Conservation (phyloP, 192 early-diverging fungal genomes). For the Coemansia sp. region DNA sequence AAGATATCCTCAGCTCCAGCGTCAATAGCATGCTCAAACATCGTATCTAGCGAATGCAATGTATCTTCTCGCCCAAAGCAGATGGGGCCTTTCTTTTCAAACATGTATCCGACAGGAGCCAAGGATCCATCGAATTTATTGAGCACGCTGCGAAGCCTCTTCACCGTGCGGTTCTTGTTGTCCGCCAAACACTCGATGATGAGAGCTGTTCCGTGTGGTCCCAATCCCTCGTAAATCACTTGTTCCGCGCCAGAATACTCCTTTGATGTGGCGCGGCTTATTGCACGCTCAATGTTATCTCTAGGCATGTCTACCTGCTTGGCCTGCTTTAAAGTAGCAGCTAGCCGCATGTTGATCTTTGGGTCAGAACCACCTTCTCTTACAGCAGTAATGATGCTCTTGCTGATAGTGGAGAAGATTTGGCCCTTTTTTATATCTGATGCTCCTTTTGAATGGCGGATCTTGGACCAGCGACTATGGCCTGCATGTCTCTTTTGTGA, state of each 20-base stretch:
- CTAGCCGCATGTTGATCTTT: constrained; percentile 58
- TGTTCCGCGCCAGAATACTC: constrained; percentile 53
- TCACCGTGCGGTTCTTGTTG: constrained; percentile 65
- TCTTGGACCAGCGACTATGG: constrained; percentile 69
- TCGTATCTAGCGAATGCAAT: constrained; percentile 55
- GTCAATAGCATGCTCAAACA: constrained; percentile 64
- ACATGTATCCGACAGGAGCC: constrained; percentile 67
- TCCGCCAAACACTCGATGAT: constrained; percentile 64
- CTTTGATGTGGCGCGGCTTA: constrained; percentile 60
- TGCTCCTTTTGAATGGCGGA: constrained; percentile 60
- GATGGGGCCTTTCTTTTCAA: constrained; percentile 65
- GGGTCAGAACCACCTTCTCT: constrained; percentile 64
- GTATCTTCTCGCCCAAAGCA: constrained; percentile 52
- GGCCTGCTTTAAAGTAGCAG: constrained; percentile 60
- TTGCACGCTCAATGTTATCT: constrained; percentile 67
- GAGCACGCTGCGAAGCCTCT: constrained; percentile 63
- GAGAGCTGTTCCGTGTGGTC: constrained; percentile 61
- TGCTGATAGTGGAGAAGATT: constrained; percentile 59
- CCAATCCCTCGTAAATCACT: constrained; percentile 66
- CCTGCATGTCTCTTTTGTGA: constrained; percentile 39
- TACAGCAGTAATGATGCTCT: constrained; percentile 64
- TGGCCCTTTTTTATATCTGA: constrained; percentile 59
- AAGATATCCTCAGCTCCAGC: constrained; percentile 63
- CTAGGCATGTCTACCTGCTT: constrained; percentile 67
- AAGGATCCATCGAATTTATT: constrained; percentile 59